Percentiles rank a stretch among this genome's conserved stretches.
Evolutionary conservation across 768 basidiomycete genomes (phyloP).

Genomic region (Mycena filopes): DNA sequence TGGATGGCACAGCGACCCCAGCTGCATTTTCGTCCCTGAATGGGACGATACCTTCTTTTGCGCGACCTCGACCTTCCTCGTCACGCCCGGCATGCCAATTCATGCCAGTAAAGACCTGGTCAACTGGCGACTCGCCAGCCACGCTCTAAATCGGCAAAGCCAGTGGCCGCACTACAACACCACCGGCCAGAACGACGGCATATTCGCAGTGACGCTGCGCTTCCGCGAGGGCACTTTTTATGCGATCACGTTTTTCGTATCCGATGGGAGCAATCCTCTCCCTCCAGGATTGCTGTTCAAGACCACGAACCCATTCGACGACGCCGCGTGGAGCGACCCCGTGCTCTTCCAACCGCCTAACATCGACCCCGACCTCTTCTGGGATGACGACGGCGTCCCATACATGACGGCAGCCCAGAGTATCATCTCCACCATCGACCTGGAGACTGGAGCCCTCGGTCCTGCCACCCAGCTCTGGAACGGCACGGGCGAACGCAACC

Average conservation of each 20-base stretch:
- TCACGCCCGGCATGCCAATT: conserved; percentile 40
- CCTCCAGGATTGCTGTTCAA: conserved; percentile 27
- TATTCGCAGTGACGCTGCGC: conserved; percentile 29
- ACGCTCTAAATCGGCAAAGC: conserved; percentile 22
- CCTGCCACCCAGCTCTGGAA: conserved; percentile 22
- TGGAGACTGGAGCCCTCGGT: conserved; percentile 30
- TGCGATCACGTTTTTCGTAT: conserved; percentile 28
- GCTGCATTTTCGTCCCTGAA: conserved; percentile 36
- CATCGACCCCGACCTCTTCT: conserved; percentile 32
- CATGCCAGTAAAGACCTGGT: conserved; percentile 39
- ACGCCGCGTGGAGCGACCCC: conserved; percentile 28
- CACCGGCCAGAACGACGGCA: conserved; percentile 25
- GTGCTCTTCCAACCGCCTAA: conserved; percentile 14
- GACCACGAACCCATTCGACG: conserved; percentile 26
- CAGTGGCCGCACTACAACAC: conserved; percentile 30
- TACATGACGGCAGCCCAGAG: conserved; percentile 38
- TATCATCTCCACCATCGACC: conserved; percentile 34
- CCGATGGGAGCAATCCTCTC: conserved; percentile 24
- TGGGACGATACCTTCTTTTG: conserved; percentile 41
- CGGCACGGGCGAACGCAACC: conserved; percentile 20
- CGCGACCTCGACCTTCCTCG: conserved; percentile 41
- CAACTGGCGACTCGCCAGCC: conserved; percentile 39
- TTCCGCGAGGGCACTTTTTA: conserved; percentile 27
- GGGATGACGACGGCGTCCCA: conserved; percentile 26
- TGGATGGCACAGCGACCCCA: conserved; percentile 41